Conservation (phyloP, 2,329 filamentous ascomycete genomes). For the Cercospora sojina region DNA sequence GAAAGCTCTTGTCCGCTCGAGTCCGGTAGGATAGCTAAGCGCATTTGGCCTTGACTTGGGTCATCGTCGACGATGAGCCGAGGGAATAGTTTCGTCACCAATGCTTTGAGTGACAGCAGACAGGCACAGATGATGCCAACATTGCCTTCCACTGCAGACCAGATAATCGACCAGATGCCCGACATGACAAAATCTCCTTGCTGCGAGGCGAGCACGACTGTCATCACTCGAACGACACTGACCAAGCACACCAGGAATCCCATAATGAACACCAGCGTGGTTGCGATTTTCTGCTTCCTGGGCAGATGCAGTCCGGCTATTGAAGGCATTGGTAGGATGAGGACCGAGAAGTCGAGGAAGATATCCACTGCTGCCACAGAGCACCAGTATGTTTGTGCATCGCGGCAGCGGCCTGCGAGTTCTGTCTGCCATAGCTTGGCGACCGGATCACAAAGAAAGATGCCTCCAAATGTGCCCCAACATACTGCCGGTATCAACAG, state of each 20-base stretch:
- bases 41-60: not conserved
- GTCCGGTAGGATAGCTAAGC: not conserved
- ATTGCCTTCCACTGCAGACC: slow-evolving; percentile 46
- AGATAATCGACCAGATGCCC: slow-evolving; percentile 44
- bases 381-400: slow-evolving; percentile 45
- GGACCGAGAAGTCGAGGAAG: slow-evolving; percentile 45
- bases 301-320: slow-evolving; percentile 45
- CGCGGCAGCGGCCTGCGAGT: slow-evolving; percentile 40
- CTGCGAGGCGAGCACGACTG: slow-evolving; percentile 25
- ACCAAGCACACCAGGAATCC: slow-evolving; percentile 40
- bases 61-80: slow-evolving; percentile 30
- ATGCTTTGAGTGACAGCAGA: slow-evolving; percentile 45
- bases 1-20: not conserved
- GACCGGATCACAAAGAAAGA: slow-evolving; percentile 45
- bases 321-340: slow-evolving; percentile 49
- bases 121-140: slow-evolving; percentile 48
- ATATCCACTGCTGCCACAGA: slow-evolving; percentile 49
- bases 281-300: slow-evolving; percentile 42
- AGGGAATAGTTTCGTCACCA: slow-evolving; percentile 41
- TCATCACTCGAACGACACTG: slow-evolving; percentile 29
- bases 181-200: slow-evolving; percentile 33
- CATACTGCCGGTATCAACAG: slow-evolving; percentile 31
- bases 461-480: slow-evolving; percentile 41
- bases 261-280: slow-evolving; percentile 47
- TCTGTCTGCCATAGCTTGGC: slow-evolving; percentile 44